Evolutionary conservation across 306 rosid species (phyloP), one percentile per base, ranked within the genome.

Genomic region (Luffa aegyptiaca): DNA sequence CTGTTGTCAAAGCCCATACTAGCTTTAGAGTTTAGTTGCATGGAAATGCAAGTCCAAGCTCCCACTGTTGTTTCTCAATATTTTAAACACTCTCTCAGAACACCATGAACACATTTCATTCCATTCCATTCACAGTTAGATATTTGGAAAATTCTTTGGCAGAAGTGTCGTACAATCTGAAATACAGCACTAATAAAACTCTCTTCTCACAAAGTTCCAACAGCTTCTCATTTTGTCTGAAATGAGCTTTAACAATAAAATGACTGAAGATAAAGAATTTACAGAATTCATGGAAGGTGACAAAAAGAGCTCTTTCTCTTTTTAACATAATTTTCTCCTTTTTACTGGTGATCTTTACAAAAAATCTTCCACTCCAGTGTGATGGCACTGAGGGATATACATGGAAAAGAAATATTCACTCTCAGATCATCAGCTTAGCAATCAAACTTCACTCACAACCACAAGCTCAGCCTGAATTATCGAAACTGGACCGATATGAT

Each of bases 41-140:
- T 92, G 97, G 89, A 88, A 80, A 91, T 95, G 97, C 86, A 89
- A 83, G 97, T 92, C 49, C 93, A 95, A 81, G 97, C 97, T 82
- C 98, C 97, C 3, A 5, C 74, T 69, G 84, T 90, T 33, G 80
- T 95, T 82, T 85, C 87, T 36, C 82, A 72, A 7, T 46, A 74
- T 84, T 84, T 87, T 39, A 84, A 79, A 17, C 75, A 70, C 39
- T 77, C 88, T n/a, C 70, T 71, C 37, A 59, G 82, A 81, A 84
- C 89, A 74, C 46, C 83, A 45, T 81, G 81, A 79, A 63, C 81
- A 18, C 41, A 45, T 61, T 57, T 37, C 12, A 35, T 59, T 53
- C 35, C 31, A 75, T 36, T 31, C 49, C 11, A 75, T 33, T 53
- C 33, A 75, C 46, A 31, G 42, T 11, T 36, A 53, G 2, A 75